Evolutionary conservation across 1,139 yeast genomes (phyloP).

Genomic region (Diutina siamensis): DNA sequence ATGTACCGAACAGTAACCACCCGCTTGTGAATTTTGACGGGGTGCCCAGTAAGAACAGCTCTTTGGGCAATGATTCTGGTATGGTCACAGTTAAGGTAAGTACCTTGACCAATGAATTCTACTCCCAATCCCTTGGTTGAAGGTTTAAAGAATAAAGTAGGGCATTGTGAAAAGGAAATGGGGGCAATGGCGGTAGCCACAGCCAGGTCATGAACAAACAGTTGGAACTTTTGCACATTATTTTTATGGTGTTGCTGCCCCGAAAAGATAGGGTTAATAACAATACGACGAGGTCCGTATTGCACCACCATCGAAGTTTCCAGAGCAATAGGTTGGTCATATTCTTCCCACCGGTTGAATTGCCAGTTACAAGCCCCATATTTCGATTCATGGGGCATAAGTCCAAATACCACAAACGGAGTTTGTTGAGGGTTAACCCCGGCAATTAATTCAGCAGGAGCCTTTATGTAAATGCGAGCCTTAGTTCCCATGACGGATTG

Average conservation of each 20-base stretch:
- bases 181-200: constrained; percentile 90
- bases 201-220: constrained; percentile 57
- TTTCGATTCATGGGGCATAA: constrained; percentile 80
- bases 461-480: constrained; percentile 48
- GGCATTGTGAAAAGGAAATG: constrained; percentile 72
- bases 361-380: constrained; percentile 74
- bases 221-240: constrained; percentile 78
- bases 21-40: constrained; percentile 87
- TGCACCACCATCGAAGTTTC: constrained; percentile 74
- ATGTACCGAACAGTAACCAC: constrained; percentile 91
- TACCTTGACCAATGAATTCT: constrained; percentile 79
- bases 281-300: constrained; percentile 85
- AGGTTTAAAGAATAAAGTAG: constrained; percentile 56
- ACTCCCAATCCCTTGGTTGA: constrained; percentile 30
- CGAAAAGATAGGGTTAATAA: constrained; percentile 77
- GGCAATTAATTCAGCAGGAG: constrained; percentile 41
- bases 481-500: constrained; percentile 58
- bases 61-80: constrained; percentile 80
- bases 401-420: constrained; percentile 59
- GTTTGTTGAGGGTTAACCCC: constrained; percentile 26
- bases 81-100: constrained; percentile 79
- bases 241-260: constrained; percentile 68
- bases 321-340: constrained; percentile 71
- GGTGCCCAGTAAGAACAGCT: constrained; percentile 84
- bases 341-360: constrained; percentile 81